Percentiles rank a stretch among this genome's conserved stretches.
Evolutionary conservation across 75 land plant genomes (phyloP).

Genomic region (Azolla pinnata): DNA sequence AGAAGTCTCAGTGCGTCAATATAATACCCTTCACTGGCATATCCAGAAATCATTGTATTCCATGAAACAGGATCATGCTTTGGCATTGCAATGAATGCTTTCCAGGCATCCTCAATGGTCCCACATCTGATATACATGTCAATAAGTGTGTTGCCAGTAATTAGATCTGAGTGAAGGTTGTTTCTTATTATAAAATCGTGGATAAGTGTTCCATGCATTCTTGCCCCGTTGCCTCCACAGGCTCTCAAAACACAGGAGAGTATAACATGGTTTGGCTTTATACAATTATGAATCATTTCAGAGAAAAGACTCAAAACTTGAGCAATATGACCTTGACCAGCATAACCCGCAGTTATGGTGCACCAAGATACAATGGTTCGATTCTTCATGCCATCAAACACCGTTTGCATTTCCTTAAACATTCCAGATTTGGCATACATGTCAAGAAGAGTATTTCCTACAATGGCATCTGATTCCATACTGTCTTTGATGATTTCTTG

Average conservation of each 20-base stretch:
- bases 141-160: conserved; percentile 10
- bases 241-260: conserved; percentile 10
- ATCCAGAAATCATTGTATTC: conserved; percentile 51
- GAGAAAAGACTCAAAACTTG: not conserved
- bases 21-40: conserved; percentile 21
- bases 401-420: conserved; percentile 23
- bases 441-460: conserved; percentile 30
- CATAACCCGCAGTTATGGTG: conserved; percentile 66
- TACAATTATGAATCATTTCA: not conserved
- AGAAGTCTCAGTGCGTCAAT: conserved; percentile 22
- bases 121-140: conserved; percentile 31
- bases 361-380: conserved; percentile 45
- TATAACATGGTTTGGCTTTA: not conserved
- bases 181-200: conserved; percentile 7
- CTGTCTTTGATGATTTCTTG: conserved; percentile 33
- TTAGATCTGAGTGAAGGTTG: conserved; percentile 2
- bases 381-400: conserved; percentile 31
- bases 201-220: conserved; percentile 10
- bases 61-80: conserved; percentile 39
- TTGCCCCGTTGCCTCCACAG: conserved; percentile 37
- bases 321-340: conserved; percentile 34
- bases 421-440: conserved; percentile 62
- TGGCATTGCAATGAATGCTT: conserved; percentile 39
- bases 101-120: conserved; percentile 23
- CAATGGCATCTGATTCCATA: conserved; percentile 33